A percentile compares a stretch with the other conserved stretches of the same genome.
phyloP scores from a whole-genome alignment of 306 rosid genomes.

The Abrus precatorius region DNA sequence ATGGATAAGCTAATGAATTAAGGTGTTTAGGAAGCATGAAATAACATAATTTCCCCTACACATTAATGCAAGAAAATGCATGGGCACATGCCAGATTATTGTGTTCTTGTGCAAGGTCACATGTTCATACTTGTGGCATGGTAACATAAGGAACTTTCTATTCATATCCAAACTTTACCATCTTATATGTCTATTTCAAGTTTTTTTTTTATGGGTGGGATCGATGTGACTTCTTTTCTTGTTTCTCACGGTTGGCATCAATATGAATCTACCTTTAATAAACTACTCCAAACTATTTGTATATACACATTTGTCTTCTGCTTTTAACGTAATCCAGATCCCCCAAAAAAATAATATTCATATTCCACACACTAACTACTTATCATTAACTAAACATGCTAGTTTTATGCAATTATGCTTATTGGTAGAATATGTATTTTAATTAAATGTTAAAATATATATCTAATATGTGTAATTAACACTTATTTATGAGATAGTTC shows the following conservation, averaged over 20 bases:
- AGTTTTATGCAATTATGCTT: neutral
- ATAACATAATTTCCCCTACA: conserved; percentile 9
- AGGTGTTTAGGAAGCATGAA: neutral
- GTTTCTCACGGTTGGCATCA: conserved; percentile 44
- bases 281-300: neutral
- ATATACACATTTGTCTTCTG: neutral
- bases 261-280: neutral
- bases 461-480: no score
- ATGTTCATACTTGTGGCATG: conserved; percentile 1
- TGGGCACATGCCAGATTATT: conserved; percentile 11
- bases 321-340: neutral
- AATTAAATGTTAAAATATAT: no score
- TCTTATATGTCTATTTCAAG: conserved; percentile 35
- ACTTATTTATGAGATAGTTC: no score
- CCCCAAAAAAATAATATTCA: neutral
- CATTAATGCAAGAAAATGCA: conserved; percentile 38
- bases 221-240: conserved; percentile 43
- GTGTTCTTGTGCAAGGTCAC: conserved; percentile 18
- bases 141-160: conserved; percentile 14
- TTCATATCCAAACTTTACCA: conserved; percentile 20
- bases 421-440: no score
- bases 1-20: neutral
- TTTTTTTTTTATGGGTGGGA: conserved; percentile 29
- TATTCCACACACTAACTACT: neutral
- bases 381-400: neutral